phyloP scores from a whole-genome alignment of 192 early-diverging fungal genomes.

The Coemansia sp. region DNA sequence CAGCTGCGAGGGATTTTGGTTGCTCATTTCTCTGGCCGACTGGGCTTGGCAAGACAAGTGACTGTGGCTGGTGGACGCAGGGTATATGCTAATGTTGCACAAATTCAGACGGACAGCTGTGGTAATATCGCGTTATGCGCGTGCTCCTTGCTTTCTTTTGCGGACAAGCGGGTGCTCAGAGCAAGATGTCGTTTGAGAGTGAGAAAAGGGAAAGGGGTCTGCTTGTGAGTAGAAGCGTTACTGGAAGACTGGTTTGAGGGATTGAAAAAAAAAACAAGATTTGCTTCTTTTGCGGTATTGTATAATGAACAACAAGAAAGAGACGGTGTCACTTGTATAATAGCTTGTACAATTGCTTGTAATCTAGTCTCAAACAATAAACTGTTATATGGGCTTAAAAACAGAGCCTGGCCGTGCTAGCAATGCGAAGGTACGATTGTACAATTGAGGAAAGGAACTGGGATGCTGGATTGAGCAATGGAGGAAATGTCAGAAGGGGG shows the following conservation, averaged over 20 bases:
- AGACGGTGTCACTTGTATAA: constrained; percentile 5
- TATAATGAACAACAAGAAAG: constrained; percentile 10
- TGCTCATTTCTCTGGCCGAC: constrained; percentile 18
- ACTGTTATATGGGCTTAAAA: constrained; percentile 8
- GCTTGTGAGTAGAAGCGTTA: neutral
- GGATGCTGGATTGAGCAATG: neutral
- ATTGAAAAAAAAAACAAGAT: neutral
- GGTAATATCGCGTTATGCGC: neutral
- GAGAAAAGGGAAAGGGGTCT: neutral
- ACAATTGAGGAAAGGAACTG: constrained; percentile 26
- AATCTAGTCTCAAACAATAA: constrained; percentile 1
- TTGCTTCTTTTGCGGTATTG: constrained; percentile 5
- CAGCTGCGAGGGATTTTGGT: constrained; percentile 2
- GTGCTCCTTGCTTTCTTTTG: neutral
- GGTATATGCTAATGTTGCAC: neutral
- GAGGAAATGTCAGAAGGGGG: neutral
- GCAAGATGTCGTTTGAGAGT: neutral
- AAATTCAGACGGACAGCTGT: neutral
- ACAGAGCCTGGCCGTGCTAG: neutral
- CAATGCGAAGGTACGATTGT: constrained; percentile 21
- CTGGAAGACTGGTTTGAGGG: neutral
- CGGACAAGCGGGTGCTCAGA: neutral
- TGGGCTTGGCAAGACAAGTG: constrained; percentile 7
- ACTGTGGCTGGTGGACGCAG: neutral
- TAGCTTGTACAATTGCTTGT: constrained; percentile 25